phyloP scores from a whole-genome alignment of 306 rosid genomes.

The Gastrolobium villosum region DNA sequence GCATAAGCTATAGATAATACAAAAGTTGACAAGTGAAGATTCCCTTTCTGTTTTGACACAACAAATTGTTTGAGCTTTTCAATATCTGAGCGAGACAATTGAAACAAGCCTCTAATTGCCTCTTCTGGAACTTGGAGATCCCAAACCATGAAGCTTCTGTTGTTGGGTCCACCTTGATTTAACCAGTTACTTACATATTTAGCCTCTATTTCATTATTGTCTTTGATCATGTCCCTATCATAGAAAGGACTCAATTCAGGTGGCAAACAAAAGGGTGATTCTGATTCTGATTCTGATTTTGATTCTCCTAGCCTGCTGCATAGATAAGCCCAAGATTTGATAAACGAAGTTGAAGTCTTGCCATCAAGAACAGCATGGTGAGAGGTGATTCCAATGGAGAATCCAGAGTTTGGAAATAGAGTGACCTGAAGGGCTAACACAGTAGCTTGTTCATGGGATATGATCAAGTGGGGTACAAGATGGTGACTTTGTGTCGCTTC shows the following conservation, averaged over 20 bases:
- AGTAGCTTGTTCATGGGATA: slow-evolving; percentile 45
- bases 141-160: slow-evolving; percentile 58
- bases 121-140: slow-evolving; percentile 43
- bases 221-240: slow-evolving; percentile 53
- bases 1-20: slow-evolving; percentile 48
- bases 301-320: slow-evolving; percentile 41
- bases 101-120: slow-evolving; percentile 48
- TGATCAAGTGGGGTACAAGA: slow-evolving; percentile 50
- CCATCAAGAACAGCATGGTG: slow-evolving; percentile 65
- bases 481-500: slow-evolving; percentile 46
- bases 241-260: slow-evolving; percentile 48
- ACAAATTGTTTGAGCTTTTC: slow-evolving; percentile 44
- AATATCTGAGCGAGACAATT: slow-evolving; percentile 31
- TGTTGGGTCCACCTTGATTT: slow-evolving; percentile 53
- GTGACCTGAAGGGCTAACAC: slow-evolving; percentile 55
- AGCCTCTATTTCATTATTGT: slow-evolving; percentile 34
- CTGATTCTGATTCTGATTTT: neutral
- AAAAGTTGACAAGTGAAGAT: slow-evolving; percentile 53
- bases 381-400: slow-evolving; percentile 55
- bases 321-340: slow-evolving; percentile 68
- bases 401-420: slow-evolving; percentile 55
- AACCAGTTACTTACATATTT: slow-evolving; percentile 52
- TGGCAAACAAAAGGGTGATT: neutral
- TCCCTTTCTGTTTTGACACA: neutral
- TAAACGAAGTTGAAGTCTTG: slow-evolving; percentile 49